Conservation (phyloP, 2,329 filamentous ascomycete species). For the Fusarium poae region DNA sequence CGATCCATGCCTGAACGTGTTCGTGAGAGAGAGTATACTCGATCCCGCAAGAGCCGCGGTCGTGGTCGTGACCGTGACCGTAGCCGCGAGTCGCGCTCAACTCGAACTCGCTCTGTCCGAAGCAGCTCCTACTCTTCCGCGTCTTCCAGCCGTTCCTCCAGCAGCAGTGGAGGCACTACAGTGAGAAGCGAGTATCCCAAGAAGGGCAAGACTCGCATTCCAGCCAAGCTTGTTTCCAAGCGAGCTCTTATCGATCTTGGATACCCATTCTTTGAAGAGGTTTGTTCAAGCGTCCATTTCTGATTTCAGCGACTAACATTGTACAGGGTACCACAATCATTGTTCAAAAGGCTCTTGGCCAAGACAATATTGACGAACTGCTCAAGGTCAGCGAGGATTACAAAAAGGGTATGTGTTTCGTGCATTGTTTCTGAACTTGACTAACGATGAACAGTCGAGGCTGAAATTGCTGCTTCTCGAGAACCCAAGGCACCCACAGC, state of each 20-base stretch:
- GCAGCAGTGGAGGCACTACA: constrained; percentile 64
- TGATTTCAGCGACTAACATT: constrained; percentile 15
- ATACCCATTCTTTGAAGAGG: constrained; percentile 90
- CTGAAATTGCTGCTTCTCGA: constrained; percentile 34
- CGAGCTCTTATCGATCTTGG: constrained; percentile 85
- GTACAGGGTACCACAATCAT: constrained; percentile 81
- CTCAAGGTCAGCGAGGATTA: constrained; percentile 86
- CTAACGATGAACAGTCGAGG: constrained; percentile 30
- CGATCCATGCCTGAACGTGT: constrained; percentile 71
- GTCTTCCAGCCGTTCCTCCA: constrained; percentile 58
- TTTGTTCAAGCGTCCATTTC: constrained; percentile 55
- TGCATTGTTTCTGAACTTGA: too few species aligned
- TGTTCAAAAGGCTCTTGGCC: constrained; percentile 85
- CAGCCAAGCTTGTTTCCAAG: constrained; percentile 82
- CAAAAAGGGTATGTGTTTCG: constrained; percentile 64
- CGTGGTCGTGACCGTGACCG: constrained; percentile 51
- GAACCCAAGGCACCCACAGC: constrained; percentile 39
- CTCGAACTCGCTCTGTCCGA: constrained; percentile 55
- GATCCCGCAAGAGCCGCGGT: constrained; percentile 57
- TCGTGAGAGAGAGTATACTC: constrained; percentile 71
- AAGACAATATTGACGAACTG: constrained; percentile 91
- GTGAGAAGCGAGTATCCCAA: constrained; percentile 77
- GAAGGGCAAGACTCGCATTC: constrained; percentile 91
- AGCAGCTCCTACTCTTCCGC: constrained; percentile 61
- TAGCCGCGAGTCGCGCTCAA: constrained; percentile 58